Percentiles rank a stretch among this genome's conserved stretches.
phyloP scores from a whole-genome alignment of 345 rosid genomes.

The Salix brachista region DNA sequence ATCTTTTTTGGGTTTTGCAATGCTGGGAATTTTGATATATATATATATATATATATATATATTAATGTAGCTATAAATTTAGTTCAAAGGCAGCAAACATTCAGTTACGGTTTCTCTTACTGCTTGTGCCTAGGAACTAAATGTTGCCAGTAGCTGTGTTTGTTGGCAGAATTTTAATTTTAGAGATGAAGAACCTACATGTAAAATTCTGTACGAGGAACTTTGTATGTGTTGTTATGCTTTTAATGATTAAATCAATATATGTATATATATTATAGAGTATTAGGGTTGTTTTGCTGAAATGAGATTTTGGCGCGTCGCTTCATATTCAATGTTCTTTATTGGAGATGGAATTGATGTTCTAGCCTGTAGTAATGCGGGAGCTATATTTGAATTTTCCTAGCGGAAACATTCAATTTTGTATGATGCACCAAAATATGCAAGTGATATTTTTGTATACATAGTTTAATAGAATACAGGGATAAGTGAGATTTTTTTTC shows the following conservation, averaged over 20 bases:
- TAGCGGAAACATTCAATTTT: neutral
- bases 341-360: conserved; percentile 3
- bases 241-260: no score
- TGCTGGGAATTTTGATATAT: neutral
- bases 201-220: neutral
- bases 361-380: neutral
- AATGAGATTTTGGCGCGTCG: neutral
- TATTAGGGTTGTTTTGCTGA: neutral
- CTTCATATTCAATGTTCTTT: neutral
- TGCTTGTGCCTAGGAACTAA: no score
- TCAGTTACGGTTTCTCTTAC: no score
- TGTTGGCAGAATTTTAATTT: no score
- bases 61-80: no score
- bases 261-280: no score
- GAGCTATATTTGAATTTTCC: neutral
- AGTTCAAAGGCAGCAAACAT: no score
- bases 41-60: no score
- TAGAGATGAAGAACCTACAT: neutral
- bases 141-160: no score
- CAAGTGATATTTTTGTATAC: neutral
- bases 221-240: neutral
- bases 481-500: neutral
- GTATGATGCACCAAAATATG: neutral
- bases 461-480: neutral
- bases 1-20: neutral